phyloP scores from a whole-genome alignment of 192 early-diverging fungal genomes.

The Podila epicladia region DNA sequence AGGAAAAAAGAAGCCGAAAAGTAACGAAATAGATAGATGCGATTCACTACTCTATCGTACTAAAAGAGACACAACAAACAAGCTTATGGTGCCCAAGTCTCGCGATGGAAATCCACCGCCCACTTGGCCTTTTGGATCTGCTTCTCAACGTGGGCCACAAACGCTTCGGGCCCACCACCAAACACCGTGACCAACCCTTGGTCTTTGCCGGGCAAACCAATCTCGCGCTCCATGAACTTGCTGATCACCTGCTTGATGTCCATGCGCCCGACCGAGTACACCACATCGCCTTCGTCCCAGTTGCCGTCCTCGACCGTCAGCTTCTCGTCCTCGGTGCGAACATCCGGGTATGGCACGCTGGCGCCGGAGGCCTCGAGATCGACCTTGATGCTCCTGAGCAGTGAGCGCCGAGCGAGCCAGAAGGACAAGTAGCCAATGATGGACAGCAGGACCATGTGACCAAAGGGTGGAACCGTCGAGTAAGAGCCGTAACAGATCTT shows the following conservation, averaged over 20 bases:
- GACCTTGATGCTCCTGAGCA: constrained; percentile 7
- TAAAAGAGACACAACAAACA: not conserved
- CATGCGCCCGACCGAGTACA: constrained; percentile 31
- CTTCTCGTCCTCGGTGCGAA: constrained; percentile 35
- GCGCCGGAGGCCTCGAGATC: not conserved
- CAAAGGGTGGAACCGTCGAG: constrained; percentile 5
- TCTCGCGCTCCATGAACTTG: constrained; percentile 15
- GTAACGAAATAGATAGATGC: no score
- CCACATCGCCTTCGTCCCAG: constrained; percentile 51
- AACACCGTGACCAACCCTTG: constrained; percentile 25
- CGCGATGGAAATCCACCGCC: constrained; percentile 36
- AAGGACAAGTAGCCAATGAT: constrained; percentile 26
- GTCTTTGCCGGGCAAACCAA: constrained; percentile 5
- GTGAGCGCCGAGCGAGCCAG: constrained; percentile 16
- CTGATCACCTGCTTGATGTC: constrained; percentile 37
- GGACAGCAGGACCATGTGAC: constrained; percentile 8
- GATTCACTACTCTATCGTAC: no score
- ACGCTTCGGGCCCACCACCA: constrained; percentile 48
- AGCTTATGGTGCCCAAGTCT: constrained; percentile 47
- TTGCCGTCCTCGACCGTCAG: constrained; percentile 47
- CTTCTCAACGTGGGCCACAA: constrained; percentile 37
- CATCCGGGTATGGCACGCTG: constrained; percentile 31
- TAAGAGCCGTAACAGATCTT: constrained; percentile 46
- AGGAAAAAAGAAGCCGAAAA: no score
- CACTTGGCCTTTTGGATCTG: constrained; percentile 30